phyloP scores from a whole-genome alignment of 2,329 filamentous ascomycete genomes.

The Elsinoe ampelina region DNA sequence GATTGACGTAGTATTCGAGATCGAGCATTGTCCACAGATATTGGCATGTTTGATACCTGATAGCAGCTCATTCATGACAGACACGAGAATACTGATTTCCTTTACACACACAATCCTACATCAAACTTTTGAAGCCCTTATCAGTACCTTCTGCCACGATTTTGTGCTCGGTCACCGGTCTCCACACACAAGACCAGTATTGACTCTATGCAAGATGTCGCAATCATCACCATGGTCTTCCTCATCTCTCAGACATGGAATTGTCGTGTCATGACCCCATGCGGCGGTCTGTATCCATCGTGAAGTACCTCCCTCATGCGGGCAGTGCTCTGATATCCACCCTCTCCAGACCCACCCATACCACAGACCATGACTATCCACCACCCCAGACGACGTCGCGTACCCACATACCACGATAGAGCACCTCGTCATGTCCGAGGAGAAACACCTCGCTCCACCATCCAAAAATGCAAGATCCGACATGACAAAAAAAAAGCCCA shows the following conservation, averaged over 20 bases:
- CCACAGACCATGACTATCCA: not conserved
- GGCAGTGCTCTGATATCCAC: not conserved
- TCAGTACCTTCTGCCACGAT: not conserved
- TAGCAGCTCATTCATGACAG: too few relatives aligned
- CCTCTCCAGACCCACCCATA: not conserved
- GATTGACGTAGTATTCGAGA: too few relatives aligned
- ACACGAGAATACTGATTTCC: not conserved
- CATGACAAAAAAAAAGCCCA: not conserved
- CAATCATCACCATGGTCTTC: not conserved
- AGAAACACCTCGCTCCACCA: not conserved
- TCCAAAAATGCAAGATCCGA: not conserved
- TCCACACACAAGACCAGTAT: not conserved
- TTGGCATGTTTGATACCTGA: too few relatives aligned
- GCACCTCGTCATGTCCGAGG: not conserved
- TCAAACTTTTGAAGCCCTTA: not conserved
- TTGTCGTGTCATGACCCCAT: not conserved
- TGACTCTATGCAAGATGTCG: conserved; percentile 5
- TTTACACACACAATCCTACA: not conserved
- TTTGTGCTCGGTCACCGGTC: not conserved
- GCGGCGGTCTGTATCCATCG: not conserved
- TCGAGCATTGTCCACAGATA: too few relatives aligned
- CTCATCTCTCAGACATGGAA: not conserved
- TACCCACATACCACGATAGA: not conserved
- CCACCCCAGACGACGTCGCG: not conserved
- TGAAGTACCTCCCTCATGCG: not conserved